phyloP scores from a whole-genome alignment of 2,329 filamentous ascomycete species.

The Hypoxylon rubiginosum region DNA sequence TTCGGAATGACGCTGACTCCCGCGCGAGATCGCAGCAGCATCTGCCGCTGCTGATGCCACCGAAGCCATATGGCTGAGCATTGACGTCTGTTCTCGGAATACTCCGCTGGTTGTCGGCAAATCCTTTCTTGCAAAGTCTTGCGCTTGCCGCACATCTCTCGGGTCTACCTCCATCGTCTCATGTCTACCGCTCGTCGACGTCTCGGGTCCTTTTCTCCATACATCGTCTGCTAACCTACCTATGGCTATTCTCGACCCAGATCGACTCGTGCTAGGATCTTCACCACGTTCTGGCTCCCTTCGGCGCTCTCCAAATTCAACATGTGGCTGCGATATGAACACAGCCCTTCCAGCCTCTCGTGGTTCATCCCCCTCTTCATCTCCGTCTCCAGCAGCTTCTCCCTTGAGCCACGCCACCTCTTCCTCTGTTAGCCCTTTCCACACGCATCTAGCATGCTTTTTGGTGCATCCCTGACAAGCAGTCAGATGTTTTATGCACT shows the following conservation, averaged over 20 bases:
- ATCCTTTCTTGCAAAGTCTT: conserved; percentile 34
- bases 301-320: conserved; percentile 40
- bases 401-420: conserved; percentile 64
- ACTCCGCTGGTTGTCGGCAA: conserved; percentile 21
- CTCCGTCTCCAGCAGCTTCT: conserved; percentile 48
- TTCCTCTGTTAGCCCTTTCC: conserved; percentile 83
- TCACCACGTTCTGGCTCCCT: conserved; percentile 45
- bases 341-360: conserved; percentile 40
- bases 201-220: conserved; percentile 50
- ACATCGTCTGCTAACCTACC: conserved; percentile 49
- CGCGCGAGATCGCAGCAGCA: conserved; percentile 43
- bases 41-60: conserved; percentile 52
- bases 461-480: conserved; percentile 90
- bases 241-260: conserved; percentile 47
- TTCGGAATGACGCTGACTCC: conserved; percentile 36
- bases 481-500: conserved; percentile 87
- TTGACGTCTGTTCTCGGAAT: conserved; percentile 46
- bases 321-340: conserved; percentile 43
- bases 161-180: conserved; percentile 52
- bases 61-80: conserved; percentile 56
- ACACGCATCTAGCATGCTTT: conserved; percentile 90
- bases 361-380: conserved; percentile 50
- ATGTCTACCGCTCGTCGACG: conserved; percentile 36
- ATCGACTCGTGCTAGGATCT: conserved; percentile 39
- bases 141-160: conserved; percentile 42